Base-by-base conservation (phyloP, 192 early-diverging fungal species). In the Rhizoclosmatium sp. region DNA sequence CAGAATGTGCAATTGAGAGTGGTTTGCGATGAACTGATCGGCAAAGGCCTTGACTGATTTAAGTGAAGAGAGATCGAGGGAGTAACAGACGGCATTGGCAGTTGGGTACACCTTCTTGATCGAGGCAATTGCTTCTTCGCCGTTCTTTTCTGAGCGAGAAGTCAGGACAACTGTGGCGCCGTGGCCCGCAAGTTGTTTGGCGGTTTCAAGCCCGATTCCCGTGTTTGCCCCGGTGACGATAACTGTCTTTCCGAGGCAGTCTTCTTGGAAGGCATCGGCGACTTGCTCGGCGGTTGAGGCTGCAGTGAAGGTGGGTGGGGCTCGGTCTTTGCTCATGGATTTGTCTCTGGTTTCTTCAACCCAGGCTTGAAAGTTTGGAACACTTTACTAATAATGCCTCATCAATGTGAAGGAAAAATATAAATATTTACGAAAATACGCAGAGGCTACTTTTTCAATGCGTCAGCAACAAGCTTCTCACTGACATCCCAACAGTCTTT, bases 21-120 rank as follows among this genome's bases (percentile, higher is more conserved):
- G 75, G 45, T 42, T 78, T 40, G 23, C 67, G 47, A 44, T 59
- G 44, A 75, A 83, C 64, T 78, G 79, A 41, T 74, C 54, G 31
- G 82, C 86, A 70, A 79, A 84, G 3, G 65, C 69, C 61, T 74
- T 81, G 9, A 87, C 86, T 12, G 73, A 76, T 51, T 69, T 68
- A 65, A 85, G 54, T 39, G 60, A 47, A n/a, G 56, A 49, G 42
- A 86, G 72, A 51, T 88, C 84, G 41, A 88, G 65, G 44, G 71
- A 65, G 64, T 83, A 69, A 65, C 65, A 48, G 44, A 47, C 64
- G 3, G 75, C 68, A 5, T 76, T 9, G n/a, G 54, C 78, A 23
- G 61, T 66, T 23, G 78, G 39, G 51, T 16, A 19, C 9, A 47
- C 51, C 42, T 47, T 51, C n/a, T 51, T 23, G 70, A 81, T 75